Evolutionary conservation across 352 stramenopile species (phyloP), one percentile per base, ranked within the genome.

Genomic region (Pythium phragmiticola): DNA sequence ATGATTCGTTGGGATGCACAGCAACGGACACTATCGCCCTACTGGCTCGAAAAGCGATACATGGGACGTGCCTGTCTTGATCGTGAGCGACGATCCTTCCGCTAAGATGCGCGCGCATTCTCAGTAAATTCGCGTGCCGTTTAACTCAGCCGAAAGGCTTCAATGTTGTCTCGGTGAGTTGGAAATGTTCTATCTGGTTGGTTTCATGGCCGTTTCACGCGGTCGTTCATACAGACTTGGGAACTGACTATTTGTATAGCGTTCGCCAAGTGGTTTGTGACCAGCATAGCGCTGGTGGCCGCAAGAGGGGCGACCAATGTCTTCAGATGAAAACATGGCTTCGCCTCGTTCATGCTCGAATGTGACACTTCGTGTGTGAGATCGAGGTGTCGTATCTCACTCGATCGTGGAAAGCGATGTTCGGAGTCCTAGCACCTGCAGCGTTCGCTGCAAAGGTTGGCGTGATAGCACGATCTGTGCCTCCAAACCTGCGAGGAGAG

Each of bases 31-130:
- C 45, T 19, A 33, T 30, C 45, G 21, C 39, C 37, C 13, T 46
- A n/a, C 39, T 46, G 39, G 17, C 5, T 46, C 14, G 17, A 46
- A 46, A n/a, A 46, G 4, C 16, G 34, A 39, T 39, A 1, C 34
- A 50, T 26, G 45, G n/a, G 45, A 50, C n/a, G 9, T 17, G 9
- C 28, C 45, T 3, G 19, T 33, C 7, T 16, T 13, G 21, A 16
- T 7, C 45, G 7, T 7, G 45, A 13, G 45, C 45, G 26, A 37
- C 19, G 34, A 54, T 45, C 33, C 41, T 52, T 54, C 42, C n/a
- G 30, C 12, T 54, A 23, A 33, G 26, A 37, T 62, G 55, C 55
- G 12, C 34, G 47, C 57, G 13, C 13, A 14, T 64, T 64, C 57
- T 48, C 26, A 17, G 7, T 9, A 45, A 7, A n/a, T 63, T 55